These are phyloP conservation scores for Wallemia hederae DNA, from an alignment of 1,284 basidiomycete species.

Conservation along the genomic window DNA sequence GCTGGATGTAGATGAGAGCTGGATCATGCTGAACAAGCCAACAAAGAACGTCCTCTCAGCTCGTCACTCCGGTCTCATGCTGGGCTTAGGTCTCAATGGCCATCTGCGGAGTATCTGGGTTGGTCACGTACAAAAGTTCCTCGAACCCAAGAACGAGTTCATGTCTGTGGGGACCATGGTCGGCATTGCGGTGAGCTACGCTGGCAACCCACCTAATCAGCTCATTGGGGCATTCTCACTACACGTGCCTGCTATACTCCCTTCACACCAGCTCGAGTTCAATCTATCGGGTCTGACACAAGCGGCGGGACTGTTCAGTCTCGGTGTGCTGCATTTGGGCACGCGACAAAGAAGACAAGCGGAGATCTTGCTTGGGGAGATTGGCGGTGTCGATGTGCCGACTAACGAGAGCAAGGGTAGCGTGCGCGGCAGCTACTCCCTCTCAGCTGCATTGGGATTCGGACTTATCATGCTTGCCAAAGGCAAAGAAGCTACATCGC, in stretches of 20 bases:
- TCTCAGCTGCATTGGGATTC: conserved; percentile 62
- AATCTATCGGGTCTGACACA: conserved; percentile 74
- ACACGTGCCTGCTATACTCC: conserved; percentile 71
- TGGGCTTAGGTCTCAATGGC: conserved; percentile 69
- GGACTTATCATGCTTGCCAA: conserved; percentile 87
- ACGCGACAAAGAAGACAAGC: conserved; percentile 69
- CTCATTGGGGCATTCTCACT: conserved; percentile 74
- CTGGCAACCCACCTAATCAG: conserved; percentile 60
- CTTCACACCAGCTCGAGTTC: conserved; percentile 55
- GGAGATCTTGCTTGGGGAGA: conserved; percentile 60
- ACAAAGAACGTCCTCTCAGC: conserved; percentile 35
- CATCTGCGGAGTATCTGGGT: conserved; percentile 64
- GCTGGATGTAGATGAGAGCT: conserved; percentile 58
- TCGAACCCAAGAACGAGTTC: conserved; percentile 78
- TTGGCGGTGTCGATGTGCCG: conserved; percentile 42
- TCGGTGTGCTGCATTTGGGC: conserved; percentile 70
- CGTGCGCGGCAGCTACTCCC: conserved; percentile 68
- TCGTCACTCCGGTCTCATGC: conserved; percentile 79
- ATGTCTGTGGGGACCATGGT: conserved; percentile 79
- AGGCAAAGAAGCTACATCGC: conserved; percentile 25
- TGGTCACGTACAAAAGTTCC: conserved; percentile 53
- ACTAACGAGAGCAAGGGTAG: conserved; percentile 55
- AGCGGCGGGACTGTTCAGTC: conserved; percentile 55
- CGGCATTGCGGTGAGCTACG: conserved; percentile 64
- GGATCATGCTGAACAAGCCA: conserved; percentile 79